These are phyloP conservation scores for Ligustrum vulgare DNA, from an alignment of 257 asterid genomes.

Conservation along the genomic window DNA sequence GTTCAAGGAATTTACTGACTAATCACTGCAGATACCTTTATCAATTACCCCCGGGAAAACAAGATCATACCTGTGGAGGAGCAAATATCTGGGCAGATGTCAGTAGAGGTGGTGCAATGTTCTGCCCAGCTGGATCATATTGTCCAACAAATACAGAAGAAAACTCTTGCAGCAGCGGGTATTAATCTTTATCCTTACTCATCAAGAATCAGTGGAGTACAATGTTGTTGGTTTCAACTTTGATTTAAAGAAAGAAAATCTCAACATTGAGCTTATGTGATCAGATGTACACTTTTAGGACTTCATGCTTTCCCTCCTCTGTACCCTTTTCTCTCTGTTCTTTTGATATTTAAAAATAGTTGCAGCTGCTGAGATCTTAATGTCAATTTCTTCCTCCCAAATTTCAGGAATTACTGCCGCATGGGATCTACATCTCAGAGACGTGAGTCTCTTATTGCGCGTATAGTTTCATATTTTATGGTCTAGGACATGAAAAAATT, in stretches of 20 bases:
- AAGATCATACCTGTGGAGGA: constrained; percentile 83
- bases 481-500: background rate
- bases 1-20: constrained; percentile 12
- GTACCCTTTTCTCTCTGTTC: background rate
- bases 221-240: background rate
- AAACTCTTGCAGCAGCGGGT: constrained; percentile 74
- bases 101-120: constrained; percentile 59
- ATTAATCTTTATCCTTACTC: constrained; percentile 21
- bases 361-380: background rate
- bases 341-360: background rate
- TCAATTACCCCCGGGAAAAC: constrained; percentile 63
- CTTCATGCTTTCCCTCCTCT: background rate
- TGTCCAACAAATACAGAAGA: constrained; percentile 73
- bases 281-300: background rate
- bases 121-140: constrained; percentile 88
- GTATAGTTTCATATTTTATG: background rate
- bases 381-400: constrained; percentile 15
- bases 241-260: background rate
- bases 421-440: constrained; percentile 57
- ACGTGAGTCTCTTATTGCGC: constrained; percentile 33
- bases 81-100: constrained; percentile 93
- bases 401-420: constrained; percentile 65
- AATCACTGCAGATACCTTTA: constrained; percentile 60
- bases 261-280: background rate
- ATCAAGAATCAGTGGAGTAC: background rate